A percentile compares a stretch with the other conserved stretches of the same genome.
Conservation (phyloP, 306 rosid genomes). For the Castanopsis chinensis region DNA sequence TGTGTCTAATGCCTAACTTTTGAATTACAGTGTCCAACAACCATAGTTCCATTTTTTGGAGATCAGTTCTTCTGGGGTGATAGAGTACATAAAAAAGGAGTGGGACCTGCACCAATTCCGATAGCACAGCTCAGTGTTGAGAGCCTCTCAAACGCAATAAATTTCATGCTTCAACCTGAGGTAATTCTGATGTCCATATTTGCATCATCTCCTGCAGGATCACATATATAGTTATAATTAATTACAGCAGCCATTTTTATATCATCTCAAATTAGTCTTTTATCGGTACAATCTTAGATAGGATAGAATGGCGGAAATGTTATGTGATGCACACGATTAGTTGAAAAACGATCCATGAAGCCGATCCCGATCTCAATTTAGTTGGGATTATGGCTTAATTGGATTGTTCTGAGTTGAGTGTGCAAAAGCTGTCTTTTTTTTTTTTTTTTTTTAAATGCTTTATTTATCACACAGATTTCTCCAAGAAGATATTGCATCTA, state of each 20-base stretch:
- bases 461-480: background rate
- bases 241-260: background rate
- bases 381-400: background rate
- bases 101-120: constrained; percentile 86
- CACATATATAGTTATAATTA: background rate
- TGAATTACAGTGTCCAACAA: constrained; percentile 80
- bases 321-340: background rate
- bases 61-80: constrained; percentile 99
- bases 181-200: constrained; percentile 35
- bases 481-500: background rate
- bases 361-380: background rate
- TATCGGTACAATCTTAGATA: background rate
- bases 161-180: constrained; percentile 92
- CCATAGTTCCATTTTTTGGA: constrained; percentile 95
- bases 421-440: background rate
- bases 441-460: no score
- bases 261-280: background rate
- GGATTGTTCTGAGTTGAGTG: background rate
- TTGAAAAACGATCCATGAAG: background rate
- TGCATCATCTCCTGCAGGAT: background rate
- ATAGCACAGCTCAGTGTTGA: constrained; percentile 62
- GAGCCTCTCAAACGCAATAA: constrained; percentile 69
- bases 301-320: background rate
- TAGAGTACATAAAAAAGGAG: constrained; percentile 63
- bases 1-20: constrained; percentile 21